Conservation (phyloP, 2,329 filamentous ascomycete species). For the Metarhizium brunneum region DNA sequence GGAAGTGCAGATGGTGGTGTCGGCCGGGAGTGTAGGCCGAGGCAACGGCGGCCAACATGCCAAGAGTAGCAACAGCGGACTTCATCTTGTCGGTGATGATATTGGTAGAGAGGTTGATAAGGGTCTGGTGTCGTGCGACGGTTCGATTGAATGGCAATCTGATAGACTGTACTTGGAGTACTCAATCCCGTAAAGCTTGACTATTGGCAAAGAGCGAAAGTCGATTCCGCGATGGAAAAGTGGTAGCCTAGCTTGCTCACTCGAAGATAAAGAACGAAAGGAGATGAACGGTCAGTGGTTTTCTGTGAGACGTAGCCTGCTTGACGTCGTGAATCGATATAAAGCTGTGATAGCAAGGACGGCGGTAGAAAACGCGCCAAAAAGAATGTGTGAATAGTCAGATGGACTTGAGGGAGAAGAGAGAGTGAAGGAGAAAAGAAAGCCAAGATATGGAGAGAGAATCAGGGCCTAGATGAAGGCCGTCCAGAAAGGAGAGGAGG, state of each 20-base stretch:
- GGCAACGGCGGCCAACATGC: conserved; percentile 36
- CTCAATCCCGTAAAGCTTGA: not conserved
- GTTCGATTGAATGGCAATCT: not conserved
- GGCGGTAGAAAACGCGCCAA: conserved; percentile 9
- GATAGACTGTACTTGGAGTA: not conserved
- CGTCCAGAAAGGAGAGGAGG: conserved; percentile 8
- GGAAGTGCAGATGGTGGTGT: conserved; percentile 23
- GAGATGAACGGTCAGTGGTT: conserved; percentile 6
- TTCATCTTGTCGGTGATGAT: conserved; percentile 34
- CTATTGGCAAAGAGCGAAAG: conserved; percentile 16
- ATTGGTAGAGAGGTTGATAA: not conserved
- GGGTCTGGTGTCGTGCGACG: not conserved
- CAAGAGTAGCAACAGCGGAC: conserved; percentile 31
- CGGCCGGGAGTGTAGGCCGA: conserved; percentile 27
- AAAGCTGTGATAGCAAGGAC: conserved; percentile 7
- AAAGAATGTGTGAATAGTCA: conserved; percentile 16
- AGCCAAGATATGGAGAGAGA: conserved; percentile 3
- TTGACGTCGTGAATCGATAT: conserved; percentile 7
- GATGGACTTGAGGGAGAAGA: conserved; percentile 1
- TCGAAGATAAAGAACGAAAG: conserved; percentile 15
- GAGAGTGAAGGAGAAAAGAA: not conserved
- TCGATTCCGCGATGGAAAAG: conserved; percentile 21
- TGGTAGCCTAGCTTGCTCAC: conserved; percentile 22
- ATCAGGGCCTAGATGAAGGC: conserved; percentile 10
- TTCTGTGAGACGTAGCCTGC: conserved; percentile 8